Evolutionary conservation across 169 alveolate species (phyloP), one percentile per base, ranked within the genome.

Genomic region (Plasmodium vinckei): DNA sequence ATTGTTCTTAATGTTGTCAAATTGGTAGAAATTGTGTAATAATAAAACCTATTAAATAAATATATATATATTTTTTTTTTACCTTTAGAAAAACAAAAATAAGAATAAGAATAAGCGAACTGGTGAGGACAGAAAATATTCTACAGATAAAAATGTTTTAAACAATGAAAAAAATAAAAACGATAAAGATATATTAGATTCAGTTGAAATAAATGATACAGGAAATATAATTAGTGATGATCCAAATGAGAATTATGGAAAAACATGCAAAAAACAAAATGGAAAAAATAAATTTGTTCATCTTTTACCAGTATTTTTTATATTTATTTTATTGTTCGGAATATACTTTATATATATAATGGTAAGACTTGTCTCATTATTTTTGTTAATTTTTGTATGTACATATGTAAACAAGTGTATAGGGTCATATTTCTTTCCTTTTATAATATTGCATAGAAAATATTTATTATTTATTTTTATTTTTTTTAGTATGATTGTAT

Each of bases 331-430:
- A 64, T 33, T 79, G 49, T 23, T 79, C 12, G 89, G 72, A 19
- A 79, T 79, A 44, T 79, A 79, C 51, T 57, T 79, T 9, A 79
- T 79, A 79, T 79, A 79, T 39, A 13, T 79, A 79, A 79, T 79
- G 89, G 89, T 79, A 79, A 79, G 42, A 3, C 0, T 33, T 33
- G 7, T 33, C 7, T 2, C 7, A 4, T 33, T 33, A 1, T 3
- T 0, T 33, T 33, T 4, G 5, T 5, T 7, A 0, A n/a, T 23
- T 25, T 23, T 27, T 27, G 25, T 25, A 21, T 27, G 49, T 1
- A 27, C 12, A 25, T 10, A 61, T 12, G 53, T 1, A 4, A 2
- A 6, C 9, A 61, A 0, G 2, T 15, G 21, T 61, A 15, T 25
- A 10, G 7, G 71, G 0, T 9, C 6, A 25, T 61, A 27, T 2